Evolutionary conservation across 495 filamentous ascomycete species (phyloP), one percentile per base, ranked within the genome.

Genomic region (Massariosphaeria phaeospora): DNA sequence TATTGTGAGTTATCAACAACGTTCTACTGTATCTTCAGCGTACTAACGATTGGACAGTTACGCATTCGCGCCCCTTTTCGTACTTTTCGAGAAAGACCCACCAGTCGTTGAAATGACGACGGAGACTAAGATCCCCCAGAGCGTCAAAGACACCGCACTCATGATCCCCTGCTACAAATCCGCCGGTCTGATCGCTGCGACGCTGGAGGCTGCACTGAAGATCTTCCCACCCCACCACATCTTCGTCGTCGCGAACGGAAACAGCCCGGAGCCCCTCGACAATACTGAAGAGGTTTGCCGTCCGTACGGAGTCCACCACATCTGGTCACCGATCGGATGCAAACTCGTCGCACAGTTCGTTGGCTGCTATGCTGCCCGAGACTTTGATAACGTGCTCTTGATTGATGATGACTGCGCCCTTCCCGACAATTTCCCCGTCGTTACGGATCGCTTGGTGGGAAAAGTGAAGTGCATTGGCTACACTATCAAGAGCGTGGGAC

Each of bases 121-220:
- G 18, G 41, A 57, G 15, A 62, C 53, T 40, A 67, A 36, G 17
- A 33, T 55, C 12, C 51, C 24, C 35, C 50, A 23, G 8, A 27
- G 18, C 12, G 50, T 54, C 18, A 17, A 4, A 24, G 66, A 64
- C n/a, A 75, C 73, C 0, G 73, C 74, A 0, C 64, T 77, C 1
- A 45, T 77, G 18, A 77, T 77, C 20, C 75, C 74, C 7, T 76
- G 74, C 51, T 76, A 76, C 47, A 72, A 74, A 59, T 72, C 73
- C 9, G 74, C 66, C 2, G 49, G 63, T 1, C 67, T 76, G 18
- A 72, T 77, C 24, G 72, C 64, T 10, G 59, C 66, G 0, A 77
- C 75, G 0, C 49, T 77, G 15, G 59, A 69, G 49, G 75, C 74
- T 0, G 74, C 75, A 0, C 48, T 76, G 40, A 71, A 73, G 48